A percentile compares a stretch with the other conserved stretches of the same genome.
phyloP scores from a whole-genome alignment of 768 basidiomycete species.

The Boletellus ananas region DNA sequence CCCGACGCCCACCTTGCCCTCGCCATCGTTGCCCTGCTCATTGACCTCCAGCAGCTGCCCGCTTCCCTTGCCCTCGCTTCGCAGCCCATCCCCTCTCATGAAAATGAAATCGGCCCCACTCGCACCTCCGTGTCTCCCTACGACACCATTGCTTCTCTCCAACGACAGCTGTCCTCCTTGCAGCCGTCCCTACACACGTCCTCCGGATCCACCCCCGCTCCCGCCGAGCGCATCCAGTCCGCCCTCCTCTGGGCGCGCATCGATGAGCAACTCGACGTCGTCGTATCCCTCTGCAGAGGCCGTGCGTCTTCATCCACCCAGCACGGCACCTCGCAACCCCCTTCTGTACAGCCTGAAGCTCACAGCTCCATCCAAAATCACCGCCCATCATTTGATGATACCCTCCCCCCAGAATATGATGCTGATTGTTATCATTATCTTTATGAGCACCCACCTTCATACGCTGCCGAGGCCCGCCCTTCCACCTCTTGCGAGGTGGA shows the following conservation, averaged over 20 bases:
- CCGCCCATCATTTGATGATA: constrained; percentile 17
- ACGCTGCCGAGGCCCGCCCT: constrained; percentile 10
- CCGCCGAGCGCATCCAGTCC: constrained; percentile 43
- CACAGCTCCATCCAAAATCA: background rate
- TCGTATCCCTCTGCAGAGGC: constrained; percentile 63
- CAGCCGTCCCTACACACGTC: constrained; percentile 36
- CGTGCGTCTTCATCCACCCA: constrained; percentile 33
- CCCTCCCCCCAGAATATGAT: constrained; percentile 58
- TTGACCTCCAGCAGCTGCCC: constrained; percentile 64
- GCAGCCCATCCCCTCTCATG: constrained; percentile 7
- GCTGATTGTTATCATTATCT: constrained; percentile 11
- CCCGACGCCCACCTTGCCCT: constrained; percentile 62
- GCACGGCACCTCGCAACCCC: constrained; percentile 21
- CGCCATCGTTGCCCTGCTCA: constrained; percentile 64
- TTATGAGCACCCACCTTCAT: constrained; percentile 27
- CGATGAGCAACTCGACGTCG: constrained; percentile 67
- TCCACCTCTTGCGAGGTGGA: constrained; percentile 5
- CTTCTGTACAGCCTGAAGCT: too few species aligned
- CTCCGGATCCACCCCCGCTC: constrained; percentile 32
- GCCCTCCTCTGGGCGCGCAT: constrained; percentile 73
- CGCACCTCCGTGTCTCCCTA: constrained; percentile 13
- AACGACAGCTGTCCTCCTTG: constrained; percentile 64
- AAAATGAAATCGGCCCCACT: constrained; percentile 2
- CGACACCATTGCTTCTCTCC: constrained; percentile 57
- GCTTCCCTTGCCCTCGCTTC: constrained; percentile 17